These are phyloP conservation scores for Aspergillus haitiensis DNA, from an alignment of 495 filamentous ascomycete genomes.

Conservation along the genomic window DNA sequence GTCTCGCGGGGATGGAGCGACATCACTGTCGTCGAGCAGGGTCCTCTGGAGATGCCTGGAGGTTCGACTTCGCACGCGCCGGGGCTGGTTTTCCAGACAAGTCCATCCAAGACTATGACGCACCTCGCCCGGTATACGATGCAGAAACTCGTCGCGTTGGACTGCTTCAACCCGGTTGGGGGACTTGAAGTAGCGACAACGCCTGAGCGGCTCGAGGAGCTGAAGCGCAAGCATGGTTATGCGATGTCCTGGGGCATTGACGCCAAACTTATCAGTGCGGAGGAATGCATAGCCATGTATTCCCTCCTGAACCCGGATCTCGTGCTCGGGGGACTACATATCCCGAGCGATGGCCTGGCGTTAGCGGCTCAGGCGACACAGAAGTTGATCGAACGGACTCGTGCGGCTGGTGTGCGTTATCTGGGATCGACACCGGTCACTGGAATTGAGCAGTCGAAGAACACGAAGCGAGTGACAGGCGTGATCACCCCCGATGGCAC, in stretches of 20 bases:
- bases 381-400: conserved; percentile 49
- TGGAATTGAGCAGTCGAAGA: conserved; percentile 34
- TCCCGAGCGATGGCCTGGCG: conserved; percentile 52
- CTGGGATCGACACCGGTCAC: conserved; percentile 47
- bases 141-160: conserved; percentile 45
- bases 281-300: conserved; percentile 46
- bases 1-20: conserved; percentile 49
- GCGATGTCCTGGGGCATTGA: conserved; percentile 50
- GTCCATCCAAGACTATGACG: conserved; percentile 52
- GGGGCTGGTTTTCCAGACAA: conserved; percentile 54
- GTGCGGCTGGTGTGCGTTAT: conserved; percentile 48
- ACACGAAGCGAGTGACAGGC: conserved; percentile 40
- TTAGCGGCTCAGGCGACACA: conserved; percentile 51
- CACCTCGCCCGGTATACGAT: conserved; percentile 50
- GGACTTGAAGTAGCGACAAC: conserved; percentile 54
- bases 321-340: conserved; percentile 49
- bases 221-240: conserved; percentile 54
- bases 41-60: conserved; percentile 51
- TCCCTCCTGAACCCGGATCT: conserved; percentile 45
- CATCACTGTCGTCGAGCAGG: conserved; percentile 57
- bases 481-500: conserved; percentile 41
- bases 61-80: conserved; percentile 56
- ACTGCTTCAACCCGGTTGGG: conserved; percentile 53
- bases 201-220: conserved; percentile 46
- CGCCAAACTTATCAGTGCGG: conserved; percentile 38